Conservation (phyloP, 1,139 yeast genomes). For the Nematodospora anomalae region DNA sequence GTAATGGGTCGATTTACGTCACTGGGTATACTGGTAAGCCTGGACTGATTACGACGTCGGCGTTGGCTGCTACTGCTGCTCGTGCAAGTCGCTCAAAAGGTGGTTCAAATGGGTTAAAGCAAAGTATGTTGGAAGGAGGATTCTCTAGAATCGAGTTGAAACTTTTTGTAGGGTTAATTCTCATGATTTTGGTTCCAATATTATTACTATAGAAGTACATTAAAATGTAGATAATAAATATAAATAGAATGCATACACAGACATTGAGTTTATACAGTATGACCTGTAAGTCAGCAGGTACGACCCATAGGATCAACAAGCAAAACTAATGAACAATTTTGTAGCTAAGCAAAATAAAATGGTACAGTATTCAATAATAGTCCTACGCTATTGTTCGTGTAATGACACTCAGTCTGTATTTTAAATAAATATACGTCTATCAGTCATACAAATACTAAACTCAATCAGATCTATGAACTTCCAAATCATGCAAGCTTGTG, state of each 20-base stretch:
- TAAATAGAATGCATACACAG: too few species aligned
- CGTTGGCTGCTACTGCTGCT: constrained; percentile 4
- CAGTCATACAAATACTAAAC: too few species aligned
- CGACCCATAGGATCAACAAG: too few species aligned
- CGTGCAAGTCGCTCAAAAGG: constrained; percentile 3
- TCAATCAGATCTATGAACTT: constrained; percentile 1
- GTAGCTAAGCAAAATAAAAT: too few species aligned
- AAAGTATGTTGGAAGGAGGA: not conserved
- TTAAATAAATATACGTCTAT: not conserved
- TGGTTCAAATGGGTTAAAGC: not conserved
- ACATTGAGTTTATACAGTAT: too few species aligned
- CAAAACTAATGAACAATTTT: too few species aligned
- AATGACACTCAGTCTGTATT: too few species aligned
- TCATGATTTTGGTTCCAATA: not conserved
- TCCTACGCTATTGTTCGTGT: too few species aligned
- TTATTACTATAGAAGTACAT: not conserved
- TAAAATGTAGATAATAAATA: not conserved
- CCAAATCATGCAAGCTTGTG: not conserved
- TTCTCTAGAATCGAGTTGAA: not conserved
- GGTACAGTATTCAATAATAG: too few species aligned
- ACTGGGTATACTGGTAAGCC: constrained; percentile 14
- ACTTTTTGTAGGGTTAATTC: not conserved
- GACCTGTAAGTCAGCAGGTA: too few species aligned
- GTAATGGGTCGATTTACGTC: constrained; percentile 33
- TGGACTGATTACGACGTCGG: constrained; percentile 6